These are phyloP conservation scores for Malus sylvestris DNA, from an alignment of 306 rosid genomes.

Conservation along the genomic window DNA sequence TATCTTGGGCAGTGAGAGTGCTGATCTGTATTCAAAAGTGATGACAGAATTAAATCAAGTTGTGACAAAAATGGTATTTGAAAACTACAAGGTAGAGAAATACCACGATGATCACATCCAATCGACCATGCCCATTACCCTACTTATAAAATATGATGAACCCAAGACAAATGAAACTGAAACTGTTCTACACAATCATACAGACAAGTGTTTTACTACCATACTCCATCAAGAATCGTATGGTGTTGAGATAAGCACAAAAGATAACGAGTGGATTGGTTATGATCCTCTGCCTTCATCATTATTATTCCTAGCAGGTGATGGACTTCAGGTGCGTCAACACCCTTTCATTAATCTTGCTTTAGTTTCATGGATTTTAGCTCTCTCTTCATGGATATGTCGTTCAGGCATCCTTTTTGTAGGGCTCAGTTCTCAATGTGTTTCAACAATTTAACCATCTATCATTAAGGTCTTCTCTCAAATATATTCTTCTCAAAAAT, in stretches of 20 bases:
- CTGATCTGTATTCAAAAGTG: not conserved
- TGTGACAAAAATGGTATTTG: not conserved
- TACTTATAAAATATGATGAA: not conserved
- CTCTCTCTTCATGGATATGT: too few relatives aligned
- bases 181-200: not conserved
- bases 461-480: too few relatives aligned
- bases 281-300: not conserved
- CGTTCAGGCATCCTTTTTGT: too few relatives aligned
- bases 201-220: not conserved
- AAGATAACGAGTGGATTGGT: not conserved
- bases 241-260: not conserved
- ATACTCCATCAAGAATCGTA: not conserved
- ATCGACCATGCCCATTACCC: too few relatives aligned
- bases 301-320: not conserved
- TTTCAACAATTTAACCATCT: too few relatives aligned
- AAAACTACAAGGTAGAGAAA: not conserved
- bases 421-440: too few relatives aligned
- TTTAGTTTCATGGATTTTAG: too few relatives aligned
- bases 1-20: not conserved
- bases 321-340: not conserved
- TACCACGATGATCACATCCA: not conserved
- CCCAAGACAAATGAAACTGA: not conserved
- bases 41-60: not conserved
- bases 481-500: too few relatives aligned
- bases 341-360: too few relatives aligned